Evolutionary conservation across 805 yeast genomes (phyloP), one percentile per base, ranked within the genome.

Genomic region (Hanseniaspora singularis): DNA sequence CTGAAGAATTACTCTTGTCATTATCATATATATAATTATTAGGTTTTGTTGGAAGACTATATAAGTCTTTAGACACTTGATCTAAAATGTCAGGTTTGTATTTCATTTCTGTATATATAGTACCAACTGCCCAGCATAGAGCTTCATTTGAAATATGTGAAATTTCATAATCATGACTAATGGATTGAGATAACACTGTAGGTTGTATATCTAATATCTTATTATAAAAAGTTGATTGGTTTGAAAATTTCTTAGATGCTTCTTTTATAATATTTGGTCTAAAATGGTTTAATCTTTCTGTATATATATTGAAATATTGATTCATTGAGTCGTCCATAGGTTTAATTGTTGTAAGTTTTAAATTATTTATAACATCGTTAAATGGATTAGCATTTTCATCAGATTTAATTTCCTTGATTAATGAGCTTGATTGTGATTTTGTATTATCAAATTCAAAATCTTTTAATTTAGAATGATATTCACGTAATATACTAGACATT

Each of bases 121-220:
- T 85, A 2, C 98, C 98, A 22, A 81, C 70, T 11, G 86, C 77
- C 89, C 89, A 92, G 51, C 84, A 73, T 16, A 81, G 71, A 50
- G 73, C 70, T n/a, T 18, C 31, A 8, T 28, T 3, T 14, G 30
- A 26, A 3, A 44, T 37, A 10, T 34, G 10, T 6, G 22, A 22
- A 12, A 27, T 42, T 23, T 23, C 30, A n/a, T 36, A 34, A 9
- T 42, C 31, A 14, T 19, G 15, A 14, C 22, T 19, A 16, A 44
- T 28, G 2, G 48, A 20, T 49, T 77, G 74, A 27, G 72, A 69
- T 14, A 44, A 28, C 11, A 31, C 14, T 5, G 48, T 44, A 6
- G 41, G 39, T 10, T 66, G 63, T 8, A 85, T 75, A 54, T 85
- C 94, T 50, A 86, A 63, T 1, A 77, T 73, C 26, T 45, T 45